Evolutionary conservation across 257 asterid genomes (phyloP), one percentile per base, ranked within the genome.

Genomic region (Solanum sejunctum): DNA sequence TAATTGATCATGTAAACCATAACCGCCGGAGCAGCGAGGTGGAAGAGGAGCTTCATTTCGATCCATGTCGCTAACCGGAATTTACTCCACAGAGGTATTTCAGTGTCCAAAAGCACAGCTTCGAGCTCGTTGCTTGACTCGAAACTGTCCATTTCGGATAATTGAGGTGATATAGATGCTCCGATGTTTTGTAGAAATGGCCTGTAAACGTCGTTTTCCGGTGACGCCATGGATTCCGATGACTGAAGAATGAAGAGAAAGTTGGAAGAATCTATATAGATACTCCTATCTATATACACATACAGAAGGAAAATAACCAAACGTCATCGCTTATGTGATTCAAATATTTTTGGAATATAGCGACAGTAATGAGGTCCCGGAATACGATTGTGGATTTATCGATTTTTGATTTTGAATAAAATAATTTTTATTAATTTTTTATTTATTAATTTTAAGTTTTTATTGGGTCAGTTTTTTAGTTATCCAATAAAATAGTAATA

Each of bases 21-120:
- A 9, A 85, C 88, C 12, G 88, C 88, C 1, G 88, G 88, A 10
- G 83, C 83, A 41, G 88, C 88, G 1, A 85, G 77, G 66, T 58
- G 3, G 26, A 71, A 20, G 1, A 82, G 70, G 3, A 86, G 41
- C 47, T 81, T 82, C 78, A 82, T 20, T 80, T 86, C 88, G 1
- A 86, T 72, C 83, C 85, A 82, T 82, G 88, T 18, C 2, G 83
- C 85, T 45, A 57, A 55, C 15, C 23, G 56, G 60, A 85, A 8
- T 23, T 81, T 80, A 49, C 18, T 63, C 26, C 77, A 55, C 0
- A 67, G 16, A 3, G 87, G 28, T 10, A 70, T n/a, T 32, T 71
- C 83, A 26, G 85, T 58, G 70, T 82, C n/a, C 5, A 18, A 16
- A 11, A 86, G 32, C 61, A 86, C 84, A 8, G 58, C 12, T 58